Percentiles rank a stretch among this genome's conserved stretches.
Conservation (phyloP, 805 yeast genomes). For the Pichia manshurica region DNA sequence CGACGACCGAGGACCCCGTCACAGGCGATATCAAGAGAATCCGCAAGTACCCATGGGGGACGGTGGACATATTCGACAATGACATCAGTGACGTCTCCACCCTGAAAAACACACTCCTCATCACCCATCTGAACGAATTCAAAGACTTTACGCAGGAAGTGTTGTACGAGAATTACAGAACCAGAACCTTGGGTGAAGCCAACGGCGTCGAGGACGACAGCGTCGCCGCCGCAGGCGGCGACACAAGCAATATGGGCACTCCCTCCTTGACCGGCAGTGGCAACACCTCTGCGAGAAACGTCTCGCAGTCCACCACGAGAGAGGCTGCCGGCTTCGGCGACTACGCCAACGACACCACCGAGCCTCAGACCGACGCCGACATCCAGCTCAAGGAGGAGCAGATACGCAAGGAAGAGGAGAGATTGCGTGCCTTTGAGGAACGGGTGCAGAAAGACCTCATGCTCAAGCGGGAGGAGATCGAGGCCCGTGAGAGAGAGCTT, state of each 20-base stretch:
- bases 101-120: slow-evolving; percentile 70
- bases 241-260: not conserved
- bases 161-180: slow-evolving; percentile 83
- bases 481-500: slow-evolving; percentile 79
- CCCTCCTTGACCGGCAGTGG: not conserved
- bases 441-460: slow-evolving; percentile 83
- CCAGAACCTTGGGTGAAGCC: slow-evolving; percentile 38
- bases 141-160: slow-evolving; percentile 85
- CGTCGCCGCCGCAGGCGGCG: not conserved
- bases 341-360: not conserved
- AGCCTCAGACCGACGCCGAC: slow-evolving; percentile 6
- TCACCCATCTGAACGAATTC: slow-evolving; percentile 81
- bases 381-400: slow-evolving; percentile 67
- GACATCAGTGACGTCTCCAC: slow-evolving; percentile 75
- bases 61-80: slow-evolving; percentile 53
- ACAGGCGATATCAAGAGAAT: slow-evolving; percentile 38
- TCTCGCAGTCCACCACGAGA: slow-evolving; percentile 10
- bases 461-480: slow-evolving; percentile 73
- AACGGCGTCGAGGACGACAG: not conserved
- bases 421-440: slow-evolving; percentile 79
- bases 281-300: not conserved
- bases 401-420: slow-evolving; percentile 82
- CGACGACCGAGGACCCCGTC: slow-evolving; percentile 30
- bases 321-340: not conserved
- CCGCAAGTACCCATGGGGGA: slow-evolving; percentile 65